Conservation (phyloP, 768 basidiomycete species). For the Lactifluus pinguis region DNA sequence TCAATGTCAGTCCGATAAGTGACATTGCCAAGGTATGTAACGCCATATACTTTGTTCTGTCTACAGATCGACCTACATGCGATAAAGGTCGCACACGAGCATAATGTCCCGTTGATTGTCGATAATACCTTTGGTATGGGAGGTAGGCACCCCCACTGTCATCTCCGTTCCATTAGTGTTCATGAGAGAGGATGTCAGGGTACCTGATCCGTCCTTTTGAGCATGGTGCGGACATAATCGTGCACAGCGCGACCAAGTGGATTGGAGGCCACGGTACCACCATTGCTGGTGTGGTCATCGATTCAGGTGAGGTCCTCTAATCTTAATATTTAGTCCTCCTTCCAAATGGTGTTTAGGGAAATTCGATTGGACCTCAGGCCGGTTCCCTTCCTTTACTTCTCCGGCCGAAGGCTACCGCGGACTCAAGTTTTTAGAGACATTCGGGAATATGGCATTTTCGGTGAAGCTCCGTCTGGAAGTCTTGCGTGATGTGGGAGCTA, state of each 20-base stretch:
- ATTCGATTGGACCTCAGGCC: conserved; percentile 67
- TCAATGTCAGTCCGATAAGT: conserved; percentile 54
- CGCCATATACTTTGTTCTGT: background rate
- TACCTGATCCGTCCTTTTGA: conserved; percentile 65
- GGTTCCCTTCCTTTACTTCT: conserved; percentile 65
- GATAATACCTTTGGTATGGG: conserved; percentile 77
- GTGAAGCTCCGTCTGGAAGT: conserved; percentile 53
- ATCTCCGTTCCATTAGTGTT: background rate
- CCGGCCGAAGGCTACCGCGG: conserved; percentile 75
- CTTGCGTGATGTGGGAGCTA: conserved; percentile 58
- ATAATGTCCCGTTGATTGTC: conserved; percentile 68
- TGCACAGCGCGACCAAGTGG: conserved; percentile 81
- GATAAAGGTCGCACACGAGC: conserved; percentile 54
- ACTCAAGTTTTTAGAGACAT: conserved; percentile 52
- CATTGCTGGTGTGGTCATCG: conserved; percentile 67
- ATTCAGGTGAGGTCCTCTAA: conserved; percentile 40
- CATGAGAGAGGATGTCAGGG: conserved; percentile 15
- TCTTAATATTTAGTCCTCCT: background rate
- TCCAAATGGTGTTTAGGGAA: conserved; percentile 35
- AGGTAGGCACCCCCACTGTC: conserved; percentile 29
- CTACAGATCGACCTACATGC: background rate
- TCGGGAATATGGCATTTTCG: conserved; percentile 56
- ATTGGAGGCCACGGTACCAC: conserved; percentile 76
- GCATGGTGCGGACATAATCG: conserved; percentile 71
- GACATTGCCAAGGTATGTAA: conserved; percentile 54